These are phyloP conservation scores for Sordariomycetes sp. DNA, from an alignment of 2,329 filamentous ascomycete species.

Conservation along the genomic window DNA sequence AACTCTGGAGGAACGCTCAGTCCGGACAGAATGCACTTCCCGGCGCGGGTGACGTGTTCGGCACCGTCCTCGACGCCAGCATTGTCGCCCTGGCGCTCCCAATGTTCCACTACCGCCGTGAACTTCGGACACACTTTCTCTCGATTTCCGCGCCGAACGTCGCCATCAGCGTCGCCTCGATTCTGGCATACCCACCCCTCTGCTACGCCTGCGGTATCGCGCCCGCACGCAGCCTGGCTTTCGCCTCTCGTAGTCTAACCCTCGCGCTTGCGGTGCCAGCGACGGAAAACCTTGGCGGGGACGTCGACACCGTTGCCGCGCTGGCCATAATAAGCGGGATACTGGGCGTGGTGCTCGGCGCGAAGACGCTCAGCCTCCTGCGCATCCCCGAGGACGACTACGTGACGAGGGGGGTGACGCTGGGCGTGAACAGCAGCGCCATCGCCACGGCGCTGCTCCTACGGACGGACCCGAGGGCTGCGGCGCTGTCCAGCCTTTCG, in stretches of 20 bases:
- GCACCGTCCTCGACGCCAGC: conserved; percentile 42
- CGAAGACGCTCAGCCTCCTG: conserved; percentile 33
- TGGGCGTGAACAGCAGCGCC: conserved; percentile 50
- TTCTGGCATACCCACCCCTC: conserved; percentile 46
- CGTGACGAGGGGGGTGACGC: conserved; percentile 48
- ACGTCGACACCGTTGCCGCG: conserved; percentile 42
- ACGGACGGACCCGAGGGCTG: conserved; percentile 44
- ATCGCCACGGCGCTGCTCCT: conserved; percentile 48
- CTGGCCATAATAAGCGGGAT: conserved; percentile 50
- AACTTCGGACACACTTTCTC: conserved; percentile 40
- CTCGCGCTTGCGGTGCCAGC: conserved; percentile 50
- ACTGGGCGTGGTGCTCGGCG: conserved; percentile 44
- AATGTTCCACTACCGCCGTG: conserved; percentile 49
- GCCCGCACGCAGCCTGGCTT: conserved; percentile 38
- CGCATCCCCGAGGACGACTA: conserved; percentile 49
- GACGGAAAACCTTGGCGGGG: conserved; percentile 43
- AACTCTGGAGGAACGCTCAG: conserved; percentile 30
- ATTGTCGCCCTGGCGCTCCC: conserved; percentile 50
- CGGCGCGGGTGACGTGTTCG: conserved; percentile 47
- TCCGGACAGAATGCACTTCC: conserved; percentile 18
- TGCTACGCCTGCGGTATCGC: conserved; percentile 45
- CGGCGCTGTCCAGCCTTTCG: conserved; percentile 45
- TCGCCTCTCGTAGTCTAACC: conserved; percentile 45
- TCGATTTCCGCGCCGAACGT: conserved; percentile 44
- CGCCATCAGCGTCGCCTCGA: conserved; percentile 35